phyloP scores from a whole-genome alignment of 495 filamentous ascomycete species.

The Aspergillus campestris region DNA sequence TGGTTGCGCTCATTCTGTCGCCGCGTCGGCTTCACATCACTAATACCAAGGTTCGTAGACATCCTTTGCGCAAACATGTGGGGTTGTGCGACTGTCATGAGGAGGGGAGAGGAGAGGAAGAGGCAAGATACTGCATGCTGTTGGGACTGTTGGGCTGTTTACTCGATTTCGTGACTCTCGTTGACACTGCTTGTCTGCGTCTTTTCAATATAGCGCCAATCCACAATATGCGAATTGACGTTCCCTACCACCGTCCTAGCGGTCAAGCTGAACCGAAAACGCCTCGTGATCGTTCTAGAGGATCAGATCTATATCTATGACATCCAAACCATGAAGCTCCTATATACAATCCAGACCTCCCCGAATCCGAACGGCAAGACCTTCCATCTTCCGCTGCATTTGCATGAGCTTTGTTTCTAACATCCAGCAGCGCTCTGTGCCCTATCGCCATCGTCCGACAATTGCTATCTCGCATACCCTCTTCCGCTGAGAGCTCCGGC shows the following conservation, averaged over 20 bases:
- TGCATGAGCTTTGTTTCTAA: conserved; percentile 10
- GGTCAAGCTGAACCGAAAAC: conserved; percentile 86
- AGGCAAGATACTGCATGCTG: not conserved
- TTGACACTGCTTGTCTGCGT: conserved; percentile 5
- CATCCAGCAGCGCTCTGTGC: conserved; percentile 66
- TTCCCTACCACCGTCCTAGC: conserved; percentile 92
- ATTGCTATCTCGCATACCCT: conserved; percentile 90
- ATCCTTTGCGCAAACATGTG: not conserved
- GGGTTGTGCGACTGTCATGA: not conserved
- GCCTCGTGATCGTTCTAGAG: conserved; percentile 85
- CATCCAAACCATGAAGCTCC: conserved; percentile 92
- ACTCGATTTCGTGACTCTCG: not conserved
- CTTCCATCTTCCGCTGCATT: not conserved
- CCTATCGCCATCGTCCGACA: conserved; percentile 88
- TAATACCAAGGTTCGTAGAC: conserved; percentile 78
- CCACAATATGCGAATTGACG: conserved; percentile 96
- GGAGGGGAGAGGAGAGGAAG: too few species aligned
- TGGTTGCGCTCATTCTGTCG: conserved; percentile 85
- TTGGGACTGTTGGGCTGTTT: not conserved
- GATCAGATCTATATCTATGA: conserved; percentile 97
- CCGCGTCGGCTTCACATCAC: conserved; percentile 86
- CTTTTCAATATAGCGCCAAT: conserved; percentile 57
- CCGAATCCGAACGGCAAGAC: conserved; percentile 72
- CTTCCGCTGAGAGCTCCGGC: conserved; percentile 70
- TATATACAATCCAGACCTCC: conserved; percentile 84